phyloP scores from a whole-genome alignment of 257 asterid species.

The Ajuga chamaepitys region DNA sequence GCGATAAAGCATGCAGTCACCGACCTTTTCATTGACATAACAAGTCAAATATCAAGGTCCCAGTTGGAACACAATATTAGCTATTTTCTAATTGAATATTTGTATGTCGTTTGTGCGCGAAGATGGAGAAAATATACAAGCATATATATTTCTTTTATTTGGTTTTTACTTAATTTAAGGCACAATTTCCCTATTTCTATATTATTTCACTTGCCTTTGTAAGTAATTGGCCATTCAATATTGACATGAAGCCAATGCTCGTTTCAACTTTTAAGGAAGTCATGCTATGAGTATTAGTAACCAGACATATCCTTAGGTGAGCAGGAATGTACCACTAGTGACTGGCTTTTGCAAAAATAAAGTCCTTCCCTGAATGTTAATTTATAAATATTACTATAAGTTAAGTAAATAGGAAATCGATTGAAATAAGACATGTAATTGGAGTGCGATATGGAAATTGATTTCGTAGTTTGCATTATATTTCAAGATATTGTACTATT shows the following conservation, averaged over 20 bases:
- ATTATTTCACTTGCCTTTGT: background rate
- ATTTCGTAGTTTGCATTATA: no score
- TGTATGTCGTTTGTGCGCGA: background rate
- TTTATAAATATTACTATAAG: no score
- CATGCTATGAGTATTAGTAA: background rate
- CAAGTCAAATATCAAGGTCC: background rate
- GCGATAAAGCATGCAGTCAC: background rate
- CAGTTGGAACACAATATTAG: background rate
- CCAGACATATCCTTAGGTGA: background rate
- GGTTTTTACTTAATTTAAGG: background rate
- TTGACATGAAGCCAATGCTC: background rate
- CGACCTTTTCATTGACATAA: background rate
- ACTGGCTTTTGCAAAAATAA: conserved; percentile 1
- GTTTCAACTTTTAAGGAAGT: background rate
- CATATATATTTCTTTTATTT: background rate
- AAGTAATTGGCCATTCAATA: background rate
- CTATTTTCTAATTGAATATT: background rate
- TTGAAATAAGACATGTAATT: no score
- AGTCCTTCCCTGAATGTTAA: no score
- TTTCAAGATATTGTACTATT: no score
- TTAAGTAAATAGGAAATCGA: no score
- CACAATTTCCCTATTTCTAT: background rate
- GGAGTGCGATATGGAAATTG: no score
- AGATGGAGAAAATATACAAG: background rate
- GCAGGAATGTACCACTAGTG: background rate